A percentile compares a stretch with the other conserved stretches of the same genome.
Conservation (phyloP, 2,329 filamentous ascomycete genomes). For the Rhytidhysteron rufulum region DNA sequence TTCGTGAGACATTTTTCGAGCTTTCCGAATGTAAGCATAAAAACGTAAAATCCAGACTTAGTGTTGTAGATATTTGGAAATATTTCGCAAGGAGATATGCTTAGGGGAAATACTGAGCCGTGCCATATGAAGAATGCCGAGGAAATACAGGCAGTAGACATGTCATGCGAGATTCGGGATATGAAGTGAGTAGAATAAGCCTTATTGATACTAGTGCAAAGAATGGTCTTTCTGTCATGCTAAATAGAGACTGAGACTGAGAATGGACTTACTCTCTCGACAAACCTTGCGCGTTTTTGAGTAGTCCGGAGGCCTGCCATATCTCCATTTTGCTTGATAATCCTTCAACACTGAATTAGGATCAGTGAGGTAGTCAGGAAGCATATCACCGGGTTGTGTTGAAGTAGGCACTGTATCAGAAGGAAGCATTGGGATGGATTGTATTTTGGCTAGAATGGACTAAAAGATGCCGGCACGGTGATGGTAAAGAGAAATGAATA, state of each 20-base stretch:
- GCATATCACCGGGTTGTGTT: slow-evolving; percentile 30
- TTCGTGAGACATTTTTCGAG: slow-evolving; percentile 54
- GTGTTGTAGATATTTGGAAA: too few relatives aligned
- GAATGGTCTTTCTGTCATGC: too few relatives aligned
- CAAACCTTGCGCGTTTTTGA: slow-evolving; percentile 59
- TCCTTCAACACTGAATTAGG: slow-evolving; percentile 58
- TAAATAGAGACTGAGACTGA: too few relatives aligned
- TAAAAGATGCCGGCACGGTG: neutral
- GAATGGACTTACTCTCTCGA: slow-evolving; percentile 49
- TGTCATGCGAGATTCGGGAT: too few relatives aligned
- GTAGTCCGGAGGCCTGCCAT: slow-evolving; percentile 61
- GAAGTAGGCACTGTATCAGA: slow-evolving; percentile 5
- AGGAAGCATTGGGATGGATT: slow-evolving; percentile 4
- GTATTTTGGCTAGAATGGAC: neutral
- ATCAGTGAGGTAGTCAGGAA: slow-evolving; percentile 58
- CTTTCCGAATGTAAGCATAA: too few relatives aligned
- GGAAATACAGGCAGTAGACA: too few relatives aligned
- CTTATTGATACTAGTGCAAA: too few relatives aligned
- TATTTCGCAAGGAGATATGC: too few relatives aligned
- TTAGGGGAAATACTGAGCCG: too few relatives aligned
- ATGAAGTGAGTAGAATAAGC: too few relatives aligned
- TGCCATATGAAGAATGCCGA: too few relatives aligned
- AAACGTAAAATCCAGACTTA: too few relatives aligned
- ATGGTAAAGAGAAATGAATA: neutral
- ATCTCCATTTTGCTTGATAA: slow-evolving; percentile 54